Percentiles rank a stretch among this genome's conserved stretches.
Conservation (phyloP, 495 filamentous ascomycete genomes). For the Penicillium taxi region DNA sequence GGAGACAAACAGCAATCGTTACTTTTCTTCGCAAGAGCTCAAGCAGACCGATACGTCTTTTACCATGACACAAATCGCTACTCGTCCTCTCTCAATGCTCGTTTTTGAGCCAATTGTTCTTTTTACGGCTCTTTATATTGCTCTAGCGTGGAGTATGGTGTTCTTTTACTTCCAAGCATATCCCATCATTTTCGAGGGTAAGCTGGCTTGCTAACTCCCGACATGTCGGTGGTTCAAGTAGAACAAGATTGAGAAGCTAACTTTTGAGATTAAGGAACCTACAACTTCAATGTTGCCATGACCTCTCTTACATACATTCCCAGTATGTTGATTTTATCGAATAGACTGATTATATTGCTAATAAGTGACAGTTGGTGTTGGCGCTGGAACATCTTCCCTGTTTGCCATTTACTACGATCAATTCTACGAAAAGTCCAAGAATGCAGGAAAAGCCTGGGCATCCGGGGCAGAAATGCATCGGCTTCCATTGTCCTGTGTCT, state of each 20-base stretch:
- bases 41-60: conserved; percentile 32
- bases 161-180: conserved; percentile 62
- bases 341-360: conserved; percentile 1
- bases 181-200: conserved; percentile 53
- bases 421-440: conserved; percentile 38
- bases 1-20: conserved; percentile 41
- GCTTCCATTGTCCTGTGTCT: conserved; percentile 58
- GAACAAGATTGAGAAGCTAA: not conserved
- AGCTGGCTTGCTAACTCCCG: not conserved
- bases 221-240: too few relatives aligned
- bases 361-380: conserved; percentile 26
- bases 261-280: conserved; percentile 17
- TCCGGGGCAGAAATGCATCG: conserved; percentile 52
- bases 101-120: conserved; percentile 55
- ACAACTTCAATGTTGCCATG: conserved; percentile 27
- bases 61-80: conserved; percentile 37
- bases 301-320: conserved; percentile 40
- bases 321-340: conserved; percentile 18
- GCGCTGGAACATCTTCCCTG: conserved; percentile 29
- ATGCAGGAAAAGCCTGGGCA: conserved; percentile 31
- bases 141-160: conserved; percentile 66
- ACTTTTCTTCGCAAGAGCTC: conserved; percentile 34
- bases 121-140: conserved; percentile 60
- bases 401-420: conserved; percentile 48
- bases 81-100: conserved; percentile 41